Conservation (phyloP, 208 protist genomes). For the Crithidia brevicula region DNA sequence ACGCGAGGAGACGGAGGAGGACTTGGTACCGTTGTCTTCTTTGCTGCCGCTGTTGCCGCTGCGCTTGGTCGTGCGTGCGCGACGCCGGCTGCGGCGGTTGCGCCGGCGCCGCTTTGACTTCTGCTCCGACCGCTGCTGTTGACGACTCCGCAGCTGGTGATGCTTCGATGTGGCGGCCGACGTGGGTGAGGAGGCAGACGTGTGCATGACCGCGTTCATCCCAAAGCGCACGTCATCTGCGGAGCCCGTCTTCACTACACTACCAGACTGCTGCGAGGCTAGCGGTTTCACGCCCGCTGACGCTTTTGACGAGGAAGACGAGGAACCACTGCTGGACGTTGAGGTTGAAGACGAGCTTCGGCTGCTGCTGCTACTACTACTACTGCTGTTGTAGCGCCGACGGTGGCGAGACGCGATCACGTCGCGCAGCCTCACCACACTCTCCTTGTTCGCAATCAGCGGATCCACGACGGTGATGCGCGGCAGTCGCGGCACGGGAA, state of each 20-base stretch:
- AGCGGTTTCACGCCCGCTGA: background rate
- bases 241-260: slow-evolving; percentile 3
- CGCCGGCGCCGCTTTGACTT: slow-evolving; percentile 2
- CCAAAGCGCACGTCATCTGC: slow-evolving; percentile 6
- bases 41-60: background rate
- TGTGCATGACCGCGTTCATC: background rate
- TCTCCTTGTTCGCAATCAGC: slow-evolving; percentile 55
- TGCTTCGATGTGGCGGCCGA: slow-evolving; percentile 10
- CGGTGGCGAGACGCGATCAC: slow-evolving; percentile 55
- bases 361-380: slow-evolving; percentile 25
- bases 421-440: slow-evolving; percentile 68
- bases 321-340: background rate
- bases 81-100: slow-evolving; percentile 4
- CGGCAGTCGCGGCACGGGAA: slow-evolving; percentile 71
- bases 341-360: slow-evolving; percentile 30
- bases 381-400: slow-evolving; percentile 10
- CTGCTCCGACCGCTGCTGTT: background rate
- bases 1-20: background rate
- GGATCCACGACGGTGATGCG: slow-evolving; percentile 72
- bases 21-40: background rate
- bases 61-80: slow-evolving; percentile 1
- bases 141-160: background rate
- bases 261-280: background rate
- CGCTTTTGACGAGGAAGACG: background rate
- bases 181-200: background rate